Percentiles rank a stretch among this genome's conserved stretches.
phyloP scores from a whole-genome alignment of 768 basidiomycete genomes.

The Tubosaeta sp. region DNA sequence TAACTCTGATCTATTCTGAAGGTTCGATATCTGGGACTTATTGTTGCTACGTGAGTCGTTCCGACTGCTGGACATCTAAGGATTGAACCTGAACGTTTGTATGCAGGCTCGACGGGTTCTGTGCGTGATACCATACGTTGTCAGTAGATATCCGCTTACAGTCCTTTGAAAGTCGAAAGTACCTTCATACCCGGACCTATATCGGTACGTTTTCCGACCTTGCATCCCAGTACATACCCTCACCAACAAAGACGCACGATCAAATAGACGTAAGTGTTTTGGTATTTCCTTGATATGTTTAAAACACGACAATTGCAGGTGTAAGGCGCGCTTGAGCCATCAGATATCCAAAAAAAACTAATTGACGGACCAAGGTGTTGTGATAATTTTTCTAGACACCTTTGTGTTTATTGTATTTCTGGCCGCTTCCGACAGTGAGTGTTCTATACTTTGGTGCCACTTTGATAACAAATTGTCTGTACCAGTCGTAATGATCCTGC shows the following conservation, averaged over 20 bases:
- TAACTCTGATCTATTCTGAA: neutral
- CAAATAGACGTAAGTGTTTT: slow-evolving; percentile 13
- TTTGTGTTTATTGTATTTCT: slow-evolving; percentile 12
- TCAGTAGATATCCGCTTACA: neutral
- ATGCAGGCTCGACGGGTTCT: slow-evolving; percentile 4
- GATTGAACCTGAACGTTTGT: neutral
- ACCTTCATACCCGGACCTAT: slow-evolving; percentile 17
- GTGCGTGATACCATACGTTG: neutral
- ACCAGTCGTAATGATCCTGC: slow-evolving; percentile 22
- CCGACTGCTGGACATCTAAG: neutral
- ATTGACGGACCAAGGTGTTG: slow-evolving; percentile 8
- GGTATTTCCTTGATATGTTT: neutral
- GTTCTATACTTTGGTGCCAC: neutral
- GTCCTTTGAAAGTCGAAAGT: slow-evolving; percentile 7
- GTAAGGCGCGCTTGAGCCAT: slow-evolving; percentile 3
- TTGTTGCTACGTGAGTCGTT: slow-evolving; percentile 8
- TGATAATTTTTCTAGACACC: neutral
- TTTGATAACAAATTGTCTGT: neutral
- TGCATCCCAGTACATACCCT: neutral
- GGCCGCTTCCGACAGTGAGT: slow-evolving; percentile 19
- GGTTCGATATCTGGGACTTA: slow-evolving; percentile 18
- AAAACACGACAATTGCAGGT: slow-evolving; percentile 6
- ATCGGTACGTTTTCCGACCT: slow-evolving; percentile 1
- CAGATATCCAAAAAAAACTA: neutral
- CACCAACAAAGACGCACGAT: neutral